phyloP scores from a whole-genome alignment of 768 basidiomycete genomes.

The Pleurotus tuoliensis region DNA sequence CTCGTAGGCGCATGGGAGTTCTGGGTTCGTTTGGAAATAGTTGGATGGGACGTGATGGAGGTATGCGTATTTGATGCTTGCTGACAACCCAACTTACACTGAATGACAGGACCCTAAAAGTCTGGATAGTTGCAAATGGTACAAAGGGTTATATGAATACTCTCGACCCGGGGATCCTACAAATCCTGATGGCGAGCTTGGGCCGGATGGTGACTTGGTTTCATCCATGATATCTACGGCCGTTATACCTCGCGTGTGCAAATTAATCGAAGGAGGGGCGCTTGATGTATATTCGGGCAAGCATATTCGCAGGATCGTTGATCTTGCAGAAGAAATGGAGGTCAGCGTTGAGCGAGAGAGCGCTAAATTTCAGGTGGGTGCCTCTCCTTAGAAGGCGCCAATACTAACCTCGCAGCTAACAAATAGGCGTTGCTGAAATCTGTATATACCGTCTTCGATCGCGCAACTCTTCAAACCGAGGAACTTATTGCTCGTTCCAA shows the following conservation, averaged over 20 bases:
- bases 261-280: conserved; percentile 72
- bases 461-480: conserved; percentile 50
- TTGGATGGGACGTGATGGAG: conserved; percentile 86
- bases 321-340: conserved; percentile 80
- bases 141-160: conserved; percentile 72
- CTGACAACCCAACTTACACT: conserved; percentile 7
- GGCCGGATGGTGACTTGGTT: conserved; percentile 84
- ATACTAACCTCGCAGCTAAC: no score
- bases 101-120: conserved; percentile 42
- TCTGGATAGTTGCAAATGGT: conserved; percentile 85
- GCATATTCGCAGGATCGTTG: conserved; percentile 59
- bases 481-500: conserved; percentile 46
- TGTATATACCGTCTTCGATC: conserved; percentile 47
- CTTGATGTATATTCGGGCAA: conserved; percentile 76
- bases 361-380: conserved; percentile 59
- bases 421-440: conserved; percentile 56
- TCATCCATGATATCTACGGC: conserved; percentile 85
- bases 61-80: conserved; percentile 34
- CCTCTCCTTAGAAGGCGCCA: background rate
- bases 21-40: conserved; percentile 82
- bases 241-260: conserved; percentile 70
- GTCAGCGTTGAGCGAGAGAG: conserved; percentile 63
- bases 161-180: conserved; percentile 47
- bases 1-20: conserved; percentile 92
- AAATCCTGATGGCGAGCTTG: conserved; percentile 49